phyloP scores from a whole-genome alignment of 83 land plant species.

The Thuja plicata region DNA sequence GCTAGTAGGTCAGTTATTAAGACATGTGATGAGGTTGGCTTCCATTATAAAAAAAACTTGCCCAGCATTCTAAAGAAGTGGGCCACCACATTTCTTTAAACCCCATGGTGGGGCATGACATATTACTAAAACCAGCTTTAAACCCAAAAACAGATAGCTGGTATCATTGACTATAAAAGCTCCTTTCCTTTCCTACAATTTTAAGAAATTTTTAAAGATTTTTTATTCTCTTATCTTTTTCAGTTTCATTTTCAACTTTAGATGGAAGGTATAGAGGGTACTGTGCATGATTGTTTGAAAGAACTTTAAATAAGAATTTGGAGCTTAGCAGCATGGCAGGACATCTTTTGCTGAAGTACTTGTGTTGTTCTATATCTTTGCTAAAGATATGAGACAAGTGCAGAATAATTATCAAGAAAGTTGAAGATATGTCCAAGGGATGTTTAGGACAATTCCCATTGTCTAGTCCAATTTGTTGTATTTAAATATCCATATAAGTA shows the following conservation, averaged over 20 bases:
- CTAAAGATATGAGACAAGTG: background rate
- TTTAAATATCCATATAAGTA: too few species aligned
- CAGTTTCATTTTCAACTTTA: background rate
- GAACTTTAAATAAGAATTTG: background rate
- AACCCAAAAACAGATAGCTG: too few species aligned
- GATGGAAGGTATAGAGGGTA: background rate
- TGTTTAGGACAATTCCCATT: background rate
- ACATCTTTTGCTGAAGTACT: background rate
- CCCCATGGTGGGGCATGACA: too few species aligned
- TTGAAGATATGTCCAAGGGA: background rate
- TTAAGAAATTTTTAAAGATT: background rate
- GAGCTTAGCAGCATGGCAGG: background rate
- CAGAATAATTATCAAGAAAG: background rate
- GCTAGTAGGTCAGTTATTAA: too few species aligned
- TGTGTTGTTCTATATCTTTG: background rate
- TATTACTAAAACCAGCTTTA: too few species aligned
- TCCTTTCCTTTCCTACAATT: background rate
- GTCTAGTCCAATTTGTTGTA: background rate
- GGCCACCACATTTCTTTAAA: too few species aligned
- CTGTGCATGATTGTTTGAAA: background rate
- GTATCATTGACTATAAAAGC: too few species aligned
- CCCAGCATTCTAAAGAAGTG: too few species aligned
- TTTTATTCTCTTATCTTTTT: background rate
- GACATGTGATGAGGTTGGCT: too few species aligned
- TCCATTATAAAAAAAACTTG: too few species aligned